Conservation (phyloP, 163 green algal species). For the Prototheca wickerhamii region DNA sequence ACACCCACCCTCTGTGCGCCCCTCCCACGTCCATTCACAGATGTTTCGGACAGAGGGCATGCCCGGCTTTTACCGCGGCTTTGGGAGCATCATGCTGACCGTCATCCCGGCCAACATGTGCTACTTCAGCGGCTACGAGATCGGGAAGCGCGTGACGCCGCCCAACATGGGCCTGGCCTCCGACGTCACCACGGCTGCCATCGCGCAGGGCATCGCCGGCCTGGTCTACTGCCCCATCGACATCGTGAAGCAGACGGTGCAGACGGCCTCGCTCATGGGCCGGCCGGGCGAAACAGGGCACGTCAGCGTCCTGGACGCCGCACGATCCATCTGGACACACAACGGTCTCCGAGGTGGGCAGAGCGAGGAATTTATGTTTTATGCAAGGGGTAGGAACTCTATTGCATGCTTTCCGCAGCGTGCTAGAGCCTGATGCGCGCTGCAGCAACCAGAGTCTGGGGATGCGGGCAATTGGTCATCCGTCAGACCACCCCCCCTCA, state of each 20-base stretch:
- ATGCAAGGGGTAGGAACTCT: too few species aligned
- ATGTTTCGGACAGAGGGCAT: conserved; percentile 29
- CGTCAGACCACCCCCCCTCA: too few species aligned
- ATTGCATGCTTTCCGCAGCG: too few species aligned
- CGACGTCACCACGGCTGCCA: conserved; percentile 50
- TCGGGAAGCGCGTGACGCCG: conserved; percentile 36
- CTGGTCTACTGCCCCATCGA: conserved; percentile 76
- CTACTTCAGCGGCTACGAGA: conserved; percentile 77
- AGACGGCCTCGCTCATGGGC: conserved; percentile 28
- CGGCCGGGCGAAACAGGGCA: background rate
- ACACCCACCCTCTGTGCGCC: background rate
- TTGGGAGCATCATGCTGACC: conserved; percentile 50
- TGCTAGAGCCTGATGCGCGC: too few species aligned
- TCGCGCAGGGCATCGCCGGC: conserved; percentile 63
- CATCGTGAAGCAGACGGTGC: conserved; percentile 77
- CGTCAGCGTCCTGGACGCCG: background rate
- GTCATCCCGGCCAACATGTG: conserved; percentile 39
- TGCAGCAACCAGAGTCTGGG: too few species aligned
- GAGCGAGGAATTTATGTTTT: background rate
- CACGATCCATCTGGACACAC: background rate
- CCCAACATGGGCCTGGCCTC: conserved; percentile 27
- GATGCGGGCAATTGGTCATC: too few species aligned
- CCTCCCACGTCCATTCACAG: conserved; percentile 2
- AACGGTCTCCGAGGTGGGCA: background rate
- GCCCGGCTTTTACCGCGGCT: conserved; percentile 68